Evolutionary conservation across 2,329 filamentous ascomycete genomes (phyloP).

Genomic region (Verticillium longisporum): DNA sequence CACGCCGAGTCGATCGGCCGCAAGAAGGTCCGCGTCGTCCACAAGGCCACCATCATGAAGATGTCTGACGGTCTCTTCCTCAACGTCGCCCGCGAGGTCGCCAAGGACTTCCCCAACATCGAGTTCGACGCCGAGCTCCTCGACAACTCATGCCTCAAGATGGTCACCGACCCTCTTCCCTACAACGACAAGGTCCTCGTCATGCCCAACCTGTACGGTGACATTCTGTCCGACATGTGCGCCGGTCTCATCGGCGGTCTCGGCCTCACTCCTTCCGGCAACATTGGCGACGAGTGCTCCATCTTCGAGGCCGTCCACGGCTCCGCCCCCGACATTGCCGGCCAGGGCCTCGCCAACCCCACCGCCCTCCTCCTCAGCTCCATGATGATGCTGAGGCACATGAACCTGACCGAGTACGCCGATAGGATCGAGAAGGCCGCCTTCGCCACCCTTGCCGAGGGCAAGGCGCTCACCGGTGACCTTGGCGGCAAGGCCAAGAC

Average conservation of each 20-base stretch:
- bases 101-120: conserved; percentile 92
- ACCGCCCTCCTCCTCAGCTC: conserved; percentile 90
- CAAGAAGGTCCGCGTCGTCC: conserved; percentile 94
- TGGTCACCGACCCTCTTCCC: conserved; percentile 89
- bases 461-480: conserved; percentile 93
- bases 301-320: conserved; percentile 99
- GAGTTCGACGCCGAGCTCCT: conserved; percentile 97
- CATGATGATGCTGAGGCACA: conserved; percentile 99
- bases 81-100: conserved; percentile 72
- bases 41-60: conserved; percentile 99
- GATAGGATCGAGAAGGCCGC: conserved; percentile 87
- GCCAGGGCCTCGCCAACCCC: conserved; percentile 93
- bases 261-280: conserved; percentile 92
- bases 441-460: conserved; percentile 91
- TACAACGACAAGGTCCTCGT: conserved; percentile 99
- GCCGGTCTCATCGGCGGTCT: conserved; percentile 97
- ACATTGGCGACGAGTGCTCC: conserved; percentile 98
- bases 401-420: conserved; percentile 83
- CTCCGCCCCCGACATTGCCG: conserved; percentile 92
- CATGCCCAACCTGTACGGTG: conserved; percentile 97
- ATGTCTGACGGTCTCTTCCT: conserved; percentile 99
- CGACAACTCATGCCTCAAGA: conserved; percentile 99
- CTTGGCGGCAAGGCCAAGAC: conserved; percentile 96
- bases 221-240: conserved; percentile 99
- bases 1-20: conserved; percentile 89